Conservation (phyloP, 2,329 filamentous ascomycete genomes). For the Cytospora paraplurivora region DNA sequence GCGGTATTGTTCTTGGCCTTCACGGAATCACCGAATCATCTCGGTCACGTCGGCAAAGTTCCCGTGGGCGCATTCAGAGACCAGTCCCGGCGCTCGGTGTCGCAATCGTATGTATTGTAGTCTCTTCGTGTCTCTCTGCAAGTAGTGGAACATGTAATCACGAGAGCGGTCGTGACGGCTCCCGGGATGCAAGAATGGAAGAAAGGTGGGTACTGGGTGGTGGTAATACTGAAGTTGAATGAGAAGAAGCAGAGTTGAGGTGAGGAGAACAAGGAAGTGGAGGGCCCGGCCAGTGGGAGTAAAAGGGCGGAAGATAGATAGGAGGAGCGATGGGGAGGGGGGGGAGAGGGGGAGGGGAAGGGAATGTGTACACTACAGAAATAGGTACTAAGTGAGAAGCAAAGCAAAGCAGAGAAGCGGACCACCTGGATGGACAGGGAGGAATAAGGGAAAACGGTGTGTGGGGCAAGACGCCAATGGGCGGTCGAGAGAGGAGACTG, state of each 20-base stretch:
- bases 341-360: conserved; percentile 4
- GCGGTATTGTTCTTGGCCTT: conserved; percentile 12
- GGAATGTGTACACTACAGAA: conserved; percentile 5
- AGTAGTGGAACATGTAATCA: not conserved
- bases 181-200: conserved; percentile 5
- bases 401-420: not conserved
- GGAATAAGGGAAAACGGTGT: not conserved
- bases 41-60: conserved; percentile 13
- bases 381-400: no score
- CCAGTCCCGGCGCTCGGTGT: conserved; percentile 15
- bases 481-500: no score
- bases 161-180: conserved; percentile 4
- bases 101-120: conserved; percentile 15
- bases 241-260: conserved; percentile 21
- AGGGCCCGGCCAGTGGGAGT: not conserved
- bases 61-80: conserved; percentile 7
- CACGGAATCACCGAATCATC: conserved; percentile 21
- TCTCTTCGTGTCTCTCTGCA: not conserved
- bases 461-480: conserved; percentile 1
- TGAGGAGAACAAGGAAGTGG: conserved; percentile 16
- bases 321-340: not conserved
- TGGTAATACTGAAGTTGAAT: not conserved
- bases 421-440: no score
- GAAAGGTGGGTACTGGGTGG: not conserved
- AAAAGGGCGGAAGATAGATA: not conserved